Conservation (phyloP, 176 grass and related monocot genomes). For the Pontederia crassipes region DNA sequence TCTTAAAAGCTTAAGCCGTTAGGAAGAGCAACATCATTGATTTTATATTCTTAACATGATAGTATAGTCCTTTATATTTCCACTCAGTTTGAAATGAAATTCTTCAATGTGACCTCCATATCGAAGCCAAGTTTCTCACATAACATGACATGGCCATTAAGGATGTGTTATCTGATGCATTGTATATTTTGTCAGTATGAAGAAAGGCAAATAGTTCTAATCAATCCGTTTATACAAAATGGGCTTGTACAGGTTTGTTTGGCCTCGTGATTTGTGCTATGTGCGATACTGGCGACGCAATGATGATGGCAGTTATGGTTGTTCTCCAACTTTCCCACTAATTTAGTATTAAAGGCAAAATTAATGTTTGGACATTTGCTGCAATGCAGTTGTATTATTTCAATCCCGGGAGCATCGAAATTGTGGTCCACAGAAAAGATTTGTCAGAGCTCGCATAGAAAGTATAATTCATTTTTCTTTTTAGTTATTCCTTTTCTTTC, state of each 20-base stretch:
- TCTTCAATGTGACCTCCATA: no score
- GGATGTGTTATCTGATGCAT: no score
- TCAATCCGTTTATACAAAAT: background rate
- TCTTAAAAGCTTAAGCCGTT: no score
- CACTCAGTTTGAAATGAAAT: background rate
- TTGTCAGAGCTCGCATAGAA: conserved; percentile 82
- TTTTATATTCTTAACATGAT: no score
- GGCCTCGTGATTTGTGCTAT: conserved; percentile 95
- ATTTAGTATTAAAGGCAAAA: background rate
- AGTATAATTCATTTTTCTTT: conserved; percentile 40
- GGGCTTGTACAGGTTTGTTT: conserved; percentile 54
- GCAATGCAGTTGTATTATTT: conserved; percentile 73
- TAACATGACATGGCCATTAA: no score
- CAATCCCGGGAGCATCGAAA: conserved; percentile 75
- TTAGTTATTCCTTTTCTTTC: conserved; percentile 6
- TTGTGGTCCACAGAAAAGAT: conserved; percentile 62
- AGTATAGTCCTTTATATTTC: background rate
- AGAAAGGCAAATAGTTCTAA: no score
- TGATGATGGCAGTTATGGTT: conserved; percentile 96
- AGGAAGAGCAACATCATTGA: no score
- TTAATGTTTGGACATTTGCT: background rate
- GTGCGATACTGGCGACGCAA: conserved; percentile 91
- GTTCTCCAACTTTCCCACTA: conserved; percentile 15
- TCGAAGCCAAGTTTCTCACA: no score
- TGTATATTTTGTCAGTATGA: no score